These are phyloP conservation scores for Amanita pseudoporphyria DNA, from an alignment of 768 basidiomycete species.

Conservation along the genomic window DNA sequence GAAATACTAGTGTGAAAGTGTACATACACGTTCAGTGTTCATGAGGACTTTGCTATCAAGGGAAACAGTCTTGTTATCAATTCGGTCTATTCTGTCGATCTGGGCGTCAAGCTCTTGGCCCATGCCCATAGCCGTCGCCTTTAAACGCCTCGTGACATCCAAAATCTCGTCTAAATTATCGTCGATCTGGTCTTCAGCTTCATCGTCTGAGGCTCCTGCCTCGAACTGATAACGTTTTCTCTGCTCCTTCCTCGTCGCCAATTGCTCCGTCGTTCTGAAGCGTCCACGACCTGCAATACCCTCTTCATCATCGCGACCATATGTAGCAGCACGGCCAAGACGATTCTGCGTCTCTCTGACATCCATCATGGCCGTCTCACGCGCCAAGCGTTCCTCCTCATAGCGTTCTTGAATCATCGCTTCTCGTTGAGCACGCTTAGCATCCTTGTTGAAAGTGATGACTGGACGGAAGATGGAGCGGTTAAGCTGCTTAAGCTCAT, in stretches of 20 bases:
- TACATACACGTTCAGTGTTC: conserved; percentile 76
- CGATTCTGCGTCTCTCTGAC: conserved; percentile 83
- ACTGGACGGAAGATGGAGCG: conserved; percentile 91
- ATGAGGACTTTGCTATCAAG: conserved; percentile 69
- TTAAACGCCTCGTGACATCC: conserved; percentile 67
- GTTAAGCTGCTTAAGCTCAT: conserved; percentile 91
- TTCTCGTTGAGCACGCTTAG: conserved; percentile 82
- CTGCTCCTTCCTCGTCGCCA: conserved; percentile 51
- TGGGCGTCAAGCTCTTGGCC: conserved; percentile 84
- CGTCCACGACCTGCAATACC: conserved; percentile 33
- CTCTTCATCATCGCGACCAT: conserved; percentile 43
- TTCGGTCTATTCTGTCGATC: conserved; percentile 67
- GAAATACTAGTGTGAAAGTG: not conserved
- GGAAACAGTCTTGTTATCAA: conserved; percentile 68
- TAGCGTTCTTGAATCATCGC: conserved; percentile 77
- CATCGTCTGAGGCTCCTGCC: conserved; percentile 82
- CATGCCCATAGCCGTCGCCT: conserved; percentile 72
- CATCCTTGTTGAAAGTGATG: conserved; percentile 88
- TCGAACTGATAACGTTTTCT: conserved; percentile 89
- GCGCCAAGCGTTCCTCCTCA: conserved; percentile 74
- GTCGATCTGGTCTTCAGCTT: conserved; percentile 91
- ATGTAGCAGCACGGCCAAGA: conserved; percentile 63
- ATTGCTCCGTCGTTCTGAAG: conserved; percentile 40
- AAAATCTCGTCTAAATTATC: conserved; percentile 83
- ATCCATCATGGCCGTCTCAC: conserved; percentile 80